Base-by-base conservation (phyloP, 2,329 filamentous ascomycete genomes). In the Fusarium dimerum region DNA sequence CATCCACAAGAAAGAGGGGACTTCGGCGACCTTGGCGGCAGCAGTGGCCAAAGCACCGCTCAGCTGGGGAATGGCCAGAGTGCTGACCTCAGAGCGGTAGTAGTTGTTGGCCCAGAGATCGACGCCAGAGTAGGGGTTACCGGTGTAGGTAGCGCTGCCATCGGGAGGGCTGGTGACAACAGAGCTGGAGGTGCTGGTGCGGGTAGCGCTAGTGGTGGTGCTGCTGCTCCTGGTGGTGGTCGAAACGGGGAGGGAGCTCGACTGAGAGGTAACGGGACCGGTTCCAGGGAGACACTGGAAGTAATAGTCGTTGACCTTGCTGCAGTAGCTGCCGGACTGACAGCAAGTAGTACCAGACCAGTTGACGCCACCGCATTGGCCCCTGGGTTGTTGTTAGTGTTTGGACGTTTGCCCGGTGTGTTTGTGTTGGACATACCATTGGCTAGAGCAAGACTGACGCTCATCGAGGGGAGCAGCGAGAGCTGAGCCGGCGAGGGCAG, bases 1-100 rank as follows among this genome's bases (percentile, higher is more conserved):
- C 73, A 78, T 69, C 78, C 77, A 81, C 68, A 77, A 76, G 67
- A 80, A 82, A 45, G 74, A 77, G 26, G 79, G 78, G 1, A 82
- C 77, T 54, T 79, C 72, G 50, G 78, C 80, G 36, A 80, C 79
- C 44, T 74, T 76, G 17, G 76, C 74, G 6, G 79, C 78, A 55
- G 76, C 78, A 16, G 81, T 78, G 13, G 77, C 78, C 65, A 80
- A 71, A 20, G 81, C 74, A 5, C 79, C 77, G 10, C 80, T 80
- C 54, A 90, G 70, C 15, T 80, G 82, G 9, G 87, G 86, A 17
- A 89, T 79, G 8, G 87, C 87, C 16, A 78, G 70, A 36, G 67
- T 77, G 50, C 75, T 73, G 51, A 84, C 74, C 66, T 83, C 79
- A 16, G 77, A 78, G n/a, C 76, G 72, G 62, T 83, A 84, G 71